A percentile compares a stretch with the other conserved stretches of the same genome.
These are phyloP conservation scores for Apiotrichum domesticum DNA, from an alignment of 1,284 basidiomycete genomes.

Conservation along the genomic window DNA sequence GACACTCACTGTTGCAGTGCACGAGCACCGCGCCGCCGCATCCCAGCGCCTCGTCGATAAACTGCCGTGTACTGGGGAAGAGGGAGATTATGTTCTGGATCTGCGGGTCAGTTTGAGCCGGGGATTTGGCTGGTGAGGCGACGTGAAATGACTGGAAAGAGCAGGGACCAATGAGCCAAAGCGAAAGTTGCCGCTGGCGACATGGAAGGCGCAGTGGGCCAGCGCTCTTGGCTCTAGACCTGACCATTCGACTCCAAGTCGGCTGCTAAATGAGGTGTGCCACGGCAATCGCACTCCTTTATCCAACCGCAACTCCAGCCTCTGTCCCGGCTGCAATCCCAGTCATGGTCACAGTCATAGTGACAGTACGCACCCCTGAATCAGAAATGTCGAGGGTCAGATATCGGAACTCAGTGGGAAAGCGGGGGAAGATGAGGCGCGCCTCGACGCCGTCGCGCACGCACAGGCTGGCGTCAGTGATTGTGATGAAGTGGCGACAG, in stretches of 20 bases:
- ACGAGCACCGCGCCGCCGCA: conserved; percentile 72
- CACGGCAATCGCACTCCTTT: no score
- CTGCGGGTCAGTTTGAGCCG: conserved; percentile 11
- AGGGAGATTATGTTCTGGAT: conserved; percentile 81
- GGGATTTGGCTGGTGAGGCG: no score
- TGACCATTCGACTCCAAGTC: no score
- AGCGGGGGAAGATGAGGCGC: conserved; percentile 77
- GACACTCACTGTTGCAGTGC: conserved; percentile 73
- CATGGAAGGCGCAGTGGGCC: no score
- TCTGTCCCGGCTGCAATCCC: no score
- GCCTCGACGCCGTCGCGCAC: conserved; percentile 81
- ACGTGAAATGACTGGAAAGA: no score
- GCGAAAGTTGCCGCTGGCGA: no score
- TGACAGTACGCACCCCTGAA: conserved; percentile 54
- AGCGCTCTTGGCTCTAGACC: no score
- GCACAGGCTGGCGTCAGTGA: conserved; percentile 57
- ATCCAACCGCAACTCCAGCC: no score
- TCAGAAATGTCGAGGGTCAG: conserved; percentile 81
- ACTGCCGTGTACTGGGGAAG: conserved; percentile 59
- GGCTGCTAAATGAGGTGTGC: no score
- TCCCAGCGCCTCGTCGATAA: conserved; percentile 67
- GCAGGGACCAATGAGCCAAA: no score
- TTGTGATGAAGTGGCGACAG: background rate
- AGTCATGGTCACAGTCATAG: background rate
- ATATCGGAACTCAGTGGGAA: conserved; percentile 72